These are phyloP conservation scores for Corinectria fuckeliana DNA, from an alignment of 2,329 filamentous ascomycete genomes.

Conservation along the genomic window DNA sequence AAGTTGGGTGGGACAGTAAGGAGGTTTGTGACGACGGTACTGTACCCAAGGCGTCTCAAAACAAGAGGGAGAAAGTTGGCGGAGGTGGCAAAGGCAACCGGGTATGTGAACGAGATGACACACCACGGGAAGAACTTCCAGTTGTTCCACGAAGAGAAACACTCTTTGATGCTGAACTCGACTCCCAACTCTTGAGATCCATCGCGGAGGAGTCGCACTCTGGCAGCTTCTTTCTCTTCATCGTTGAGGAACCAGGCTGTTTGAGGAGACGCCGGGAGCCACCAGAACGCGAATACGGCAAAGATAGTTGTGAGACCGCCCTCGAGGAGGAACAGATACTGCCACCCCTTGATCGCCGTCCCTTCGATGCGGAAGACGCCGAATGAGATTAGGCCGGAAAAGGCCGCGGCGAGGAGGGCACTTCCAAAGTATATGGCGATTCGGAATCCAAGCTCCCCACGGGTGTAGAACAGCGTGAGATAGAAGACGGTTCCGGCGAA, in stretches of 20 bases:
- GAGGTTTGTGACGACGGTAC: constrained; percentile 53
- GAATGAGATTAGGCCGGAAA: constrained; percentile 65
- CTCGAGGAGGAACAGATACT: constrained; percentile 71
- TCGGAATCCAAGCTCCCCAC: constrained; percentile 65
- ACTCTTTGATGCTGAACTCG: constrained; percentile 48
- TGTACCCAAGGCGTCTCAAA: constrained; percentile 51
- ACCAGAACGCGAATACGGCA: constrained; percentile 29
- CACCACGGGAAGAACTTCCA: constrained; percentile 50
- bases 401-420: constrained; percentile 69
- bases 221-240: constrained; percentile 49
- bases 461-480: constrained; percentile 60
- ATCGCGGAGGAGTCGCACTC: constrained; percentile 50
- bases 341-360: constrained; percentile 60
- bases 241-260: constrained; percentile 50
- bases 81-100: constrained; percentile 50
- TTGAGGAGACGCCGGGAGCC: constrained; percentile 44
- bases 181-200: constrained; percentile 46
- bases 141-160: constrained; percentile 49
- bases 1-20: constrained; percentile 57
- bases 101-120: constrained; percentile 54
- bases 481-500: constrained; percentile 56
- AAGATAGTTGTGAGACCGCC: constrained; percentile 49
- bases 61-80: constrained; percentile 55
- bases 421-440: constrained; percentile 65
- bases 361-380: constrained; percentile 64